Conservation (phyloP, 257 asterid genomes). For the Buddleja alternifolia region DNA sequence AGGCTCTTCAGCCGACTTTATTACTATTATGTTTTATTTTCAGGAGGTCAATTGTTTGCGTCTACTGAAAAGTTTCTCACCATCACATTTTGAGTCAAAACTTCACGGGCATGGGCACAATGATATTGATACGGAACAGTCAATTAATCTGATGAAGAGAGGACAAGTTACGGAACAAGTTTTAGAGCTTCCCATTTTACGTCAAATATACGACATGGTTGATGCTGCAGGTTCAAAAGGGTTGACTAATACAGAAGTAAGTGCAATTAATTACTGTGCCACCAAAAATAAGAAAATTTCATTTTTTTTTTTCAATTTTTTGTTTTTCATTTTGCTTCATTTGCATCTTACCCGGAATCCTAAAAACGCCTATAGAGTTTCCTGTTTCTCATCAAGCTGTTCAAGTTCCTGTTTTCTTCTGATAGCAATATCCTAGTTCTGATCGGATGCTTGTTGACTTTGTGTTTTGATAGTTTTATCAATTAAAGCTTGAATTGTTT, state of each 20-base stretch:
- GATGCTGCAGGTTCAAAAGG: constrained; percentile 86
- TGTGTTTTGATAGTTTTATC: constrained; percentile 12
- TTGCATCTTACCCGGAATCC: constrained; percentile 13
- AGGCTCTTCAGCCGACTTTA: constrained; percentile 11
- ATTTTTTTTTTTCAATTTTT: constrained; percentile 9
- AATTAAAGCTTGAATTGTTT: constrained; percentile 6
- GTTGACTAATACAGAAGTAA: constrained; percentile 70
- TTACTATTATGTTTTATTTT: constrained; percentile 17
- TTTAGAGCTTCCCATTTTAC: constrained; percentile 85
- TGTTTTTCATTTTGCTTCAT: constrained; percentile 15
- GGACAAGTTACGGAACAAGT: constrained; percentile 77
- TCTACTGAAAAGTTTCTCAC: constrained; percentile 75
- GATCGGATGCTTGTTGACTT: constrained; percentile 14
- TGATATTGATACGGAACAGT: constrained; percentile 49
- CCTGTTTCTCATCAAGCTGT: constrained; percentile 13
- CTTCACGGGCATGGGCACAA: constrained; percentile 45
- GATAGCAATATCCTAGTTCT: constrained; percentile 14
- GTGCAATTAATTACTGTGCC: constrained; percentile 31
- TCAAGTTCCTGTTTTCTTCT: constrained; percentile 21
- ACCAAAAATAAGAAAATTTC: constrained; percentile 19
- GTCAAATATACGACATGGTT: constrained; percentile 84
- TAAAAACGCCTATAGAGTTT: constrained; percentile 7
- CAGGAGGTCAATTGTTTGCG: constrained; percentile 84
- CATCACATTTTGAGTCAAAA: constrained; percentile 68
- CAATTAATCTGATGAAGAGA: constrained; percentile 52